phyloP scores from a whole-genome alignment of 768 basidiomycete genomes.

The Agrocybe pediades region DNA sequence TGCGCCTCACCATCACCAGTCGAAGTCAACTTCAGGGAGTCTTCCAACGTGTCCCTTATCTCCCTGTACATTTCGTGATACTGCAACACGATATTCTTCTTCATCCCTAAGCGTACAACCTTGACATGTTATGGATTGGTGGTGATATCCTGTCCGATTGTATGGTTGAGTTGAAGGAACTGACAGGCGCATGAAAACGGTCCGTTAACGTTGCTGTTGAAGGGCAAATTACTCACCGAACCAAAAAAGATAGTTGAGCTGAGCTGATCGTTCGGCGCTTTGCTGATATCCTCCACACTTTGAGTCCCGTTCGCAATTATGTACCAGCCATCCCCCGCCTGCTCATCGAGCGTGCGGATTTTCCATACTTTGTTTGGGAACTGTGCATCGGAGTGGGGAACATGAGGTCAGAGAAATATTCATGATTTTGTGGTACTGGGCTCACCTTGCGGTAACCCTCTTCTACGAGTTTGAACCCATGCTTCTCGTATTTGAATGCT shows the following conservation, averaged over 20 bases:
- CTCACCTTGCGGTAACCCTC: constrained; percentile 35
- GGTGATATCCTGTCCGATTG: constrained; percentile 27
- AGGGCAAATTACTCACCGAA: constrained; percentile 25
- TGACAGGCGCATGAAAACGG: constrained; percentile 3
- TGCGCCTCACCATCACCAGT: constrained; percentile 3
- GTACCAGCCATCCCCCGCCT: constrained; percentile 38
- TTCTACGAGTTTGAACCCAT: constrained; percentile 26
- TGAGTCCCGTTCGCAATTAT: constrained; percentile 41
- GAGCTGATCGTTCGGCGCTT: constrained; percentile 44
- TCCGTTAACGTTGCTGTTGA: neutral
- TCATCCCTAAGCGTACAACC: constrained; percentile 37
- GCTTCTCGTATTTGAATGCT: constrained; percentile 23
- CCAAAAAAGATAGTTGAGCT: constrained; percentile 35
- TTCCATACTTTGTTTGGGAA: constrained; percentile 19
- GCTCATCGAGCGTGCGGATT: constrained; percentile 46
- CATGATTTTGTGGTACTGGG: neutral
- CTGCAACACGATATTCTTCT: constrained; percentile 19
- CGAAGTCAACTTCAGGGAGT: constrained; percentile 8
- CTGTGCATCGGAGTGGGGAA: constrained; percentile 8
- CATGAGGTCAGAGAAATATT: neutral
- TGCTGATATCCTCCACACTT: constrained; percentile 46
- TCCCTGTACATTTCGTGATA: constrained; percentile 30
- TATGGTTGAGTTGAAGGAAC: constrained; percentile 34
- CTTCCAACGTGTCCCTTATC: constrained; percentile 19
- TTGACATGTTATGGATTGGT: constrained; percentile 31